Evolutionary conservation across 1,284 basidiomycete genomes (phyloP).

Genomic region (Pascua guehoae): DNA sequence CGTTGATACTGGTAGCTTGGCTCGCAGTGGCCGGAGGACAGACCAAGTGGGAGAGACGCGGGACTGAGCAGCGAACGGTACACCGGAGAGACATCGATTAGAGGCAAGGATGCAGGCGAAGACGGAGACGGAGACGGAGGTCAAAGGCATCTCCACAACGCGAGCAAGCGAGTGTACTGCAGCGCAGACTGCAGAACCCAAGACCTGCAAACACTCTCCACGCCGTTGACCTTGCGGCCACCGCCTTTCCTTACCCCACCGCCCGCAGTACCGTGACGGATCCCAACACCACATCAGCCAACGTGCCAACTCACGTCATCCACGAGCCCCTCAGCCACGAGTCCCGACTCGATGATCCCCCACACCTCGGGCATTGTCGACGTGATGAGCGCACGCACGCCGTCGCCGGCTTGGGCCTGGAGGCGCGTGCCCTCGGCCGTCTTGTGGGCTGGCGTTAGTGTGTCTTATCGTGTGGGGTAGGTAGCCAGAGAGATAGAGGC

Average conservation of each 20-base stretch:
- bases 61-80: no score
- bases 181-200: no score
- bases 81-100: no score
- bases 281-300: not conserved
- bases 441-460: constrained; percentile 50
- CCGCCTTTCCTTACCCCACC: not conserved
- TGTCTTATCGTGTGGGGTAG: not conserved
- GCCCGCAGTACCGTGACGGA: not conserved
- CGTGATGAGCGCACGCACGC: constrained; percentile 40
- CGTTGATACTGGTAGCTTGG: no score
- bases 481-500: not conserved
- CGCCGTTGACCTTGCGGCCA: not conserved
- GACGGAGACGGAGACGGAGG: no score
- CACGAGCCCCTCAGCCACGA: constrained; percentile 66
- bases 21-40: no score
- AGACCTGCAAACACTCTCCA: no score
- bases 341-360: constrained; percentile 37
- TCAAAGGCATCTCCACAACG: no score
- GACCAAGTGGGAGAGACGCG: no score
- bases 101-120: no score
- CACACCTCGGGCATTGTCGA: constrained; percentile 41
- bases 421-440: constrained; percentile 68
- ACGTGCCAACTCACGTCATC: constrained; percentile 62
- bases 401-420: constrained; percentile 60
- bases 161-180: no score